Conservation (phyloP, 75 land plant genomes). For the Sequoiadendron giganteum region DNA sequence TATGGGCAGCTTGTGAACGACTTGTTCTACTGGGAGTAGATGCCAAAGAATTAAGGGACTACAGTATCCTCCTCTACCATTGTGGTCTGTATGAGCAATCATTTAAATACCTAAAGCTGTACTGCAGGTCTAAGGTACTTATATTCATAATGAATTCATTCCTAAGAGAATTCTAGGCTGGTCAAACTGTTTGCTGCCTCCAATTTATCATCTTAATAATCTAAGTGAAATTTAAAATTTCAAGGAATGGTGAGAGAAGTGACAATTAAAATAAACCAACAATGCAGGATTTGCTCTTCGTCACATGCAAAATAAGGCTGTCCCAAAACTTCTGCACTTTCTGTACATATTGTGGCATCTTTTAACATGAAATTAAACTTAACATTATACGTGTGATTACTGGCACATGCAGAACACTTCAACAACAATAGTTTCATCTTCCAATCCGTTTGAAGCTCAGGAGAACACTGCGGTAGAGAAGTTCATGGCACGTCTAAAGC, state of each 20-base stretch:
- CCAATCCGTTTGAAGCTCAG: slow-evolving; percentile 17
- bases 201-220: background rate
- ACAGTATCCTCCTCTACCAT: slow-evolving; percentile 74
- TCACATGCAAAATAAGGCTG: background rate
- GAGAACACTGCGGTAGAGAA: slow-evolving; percentile 62
- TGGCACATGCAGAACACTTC: slow-evolving; percentile 6
- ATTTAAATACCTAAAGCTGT: slow-evolving; percentile 51
- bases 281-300: background rate
- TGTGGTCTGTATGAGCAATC: slow-evolving; percentile 68
- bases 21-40: slow-evolving; percentile 59
- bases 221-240: background rate
- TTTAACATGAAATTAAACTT: background rate
- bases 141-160: background rate
- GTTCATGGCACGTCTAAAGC: slow-evolving; percentile 53
- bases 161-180: background rate
- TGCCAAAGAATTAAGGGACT: slow-evolving; percentile 63
- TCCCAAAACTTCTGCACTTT: background rate
- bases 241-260: background rate
- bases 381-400: background rate
- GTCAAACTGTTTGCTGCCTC: background rate
- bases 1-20: slow-evolving; percentile 73
- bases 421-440: background rate
- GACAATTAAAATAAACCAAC: background rate
- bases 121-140: slow-evolving; percentile 49
- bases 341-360: background rate